A percentile compares a stretch with the other conserved stretches of the same genome.
phyloP scores from a whole-genome alignment of 1,139 yeast species.

The Lodderomyces pseudojiufengensis region DNA sequence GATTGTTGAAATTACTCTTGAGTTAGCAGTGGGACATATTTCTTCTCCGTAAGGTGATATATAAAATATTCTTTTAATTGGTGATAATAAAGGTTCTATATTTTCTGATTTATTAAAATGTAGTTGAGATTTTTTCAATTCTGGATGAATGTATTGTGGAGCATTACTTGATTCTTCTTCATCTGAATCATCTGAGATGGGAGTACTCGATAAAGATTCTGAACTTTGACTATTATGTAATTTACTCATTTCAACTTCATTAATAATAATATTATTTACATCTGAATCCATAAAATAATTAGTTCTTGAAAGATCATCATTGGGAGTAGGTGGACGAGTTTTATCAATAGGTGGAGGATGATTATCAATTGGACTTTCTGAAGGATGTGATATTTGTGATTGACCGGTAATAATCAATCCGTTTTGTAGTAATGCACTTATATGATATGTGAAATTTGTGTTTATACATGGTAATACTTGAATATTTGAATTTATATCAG shows the following conservation, averaged over 20 bases:
- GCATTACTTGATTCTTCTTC: conserved; percentile 54
- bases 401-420: conserved; percentile 88
- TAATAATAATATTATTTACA: conserved; percentile 11
- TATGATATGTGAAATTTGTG: conserved; percentile 82
- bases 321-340: conserved; percentile 39
- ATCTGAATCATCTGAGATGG: conserved; percentile 12
- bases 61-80: conserved; percentile 70
- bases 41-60: conserved; percentile 89
- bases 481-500: conserved; percentile 54
- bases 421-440: conserved; percentile 68
- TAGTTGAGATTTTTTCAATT: conserved; percentile 66
- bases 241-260: conserved; percentile 14
- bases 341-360: conserved; percentile 38
- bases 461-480: conserved; percentile 78
- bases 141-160: conserved; percentile 80
- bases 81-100: conserved; percentile 64
- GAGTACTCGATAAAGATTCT: neutral
- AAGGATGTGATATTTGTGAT: conserved; percentile 89
- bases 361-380: conserved; percentile 17
- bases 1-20: conserved; percentile 55
- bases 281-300: conserved; percentile 12
- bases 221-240: neutral
- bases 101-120: conserved; percentile 58
- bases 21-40: conserved; percentile 72
- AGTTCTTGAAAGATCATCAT: conserved; percentile 15